Conservation (phyloP, 2,329 filamentous ascomycete species). For the Cladosporium halotolerans region DNA sequence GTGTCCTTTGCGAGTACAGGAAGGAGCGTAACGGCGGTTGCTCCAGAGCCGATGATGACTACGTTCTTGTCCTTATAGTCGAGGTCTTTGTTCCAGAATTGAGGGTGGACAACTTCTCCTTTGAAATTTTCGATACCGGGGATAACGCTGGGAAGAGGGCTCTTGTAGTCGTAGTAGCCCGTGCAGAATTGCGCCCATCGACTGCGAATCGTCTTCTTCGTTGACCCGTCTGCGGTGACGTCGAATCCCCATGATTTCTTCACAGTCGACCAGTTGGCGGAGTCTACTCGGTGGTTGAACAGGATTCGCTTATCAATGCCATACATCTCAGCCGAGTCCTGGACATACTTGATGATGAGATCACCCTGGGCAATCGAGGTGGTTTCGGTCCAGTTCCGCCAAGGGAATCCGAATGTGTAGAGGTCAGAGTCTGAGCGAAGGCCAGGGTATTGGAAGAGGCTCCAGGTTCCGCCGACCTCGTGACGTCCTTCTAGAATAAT, state of each 20-base stretch:
- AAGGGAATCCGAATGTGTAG: constrained; percentile 55
- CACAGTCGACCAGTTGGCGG: constrained; percentile 40
- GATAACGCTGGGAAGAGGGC: constrained; percentile 55
- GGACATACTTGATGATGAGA: constrained; percentile 40
- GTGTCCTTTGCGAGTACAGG: constrained; percentile 63
- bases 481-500: constrained; percentile 62
- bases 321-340: constrained; percentile 37
- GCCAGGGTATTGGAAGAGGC: constrained; percentile 67
- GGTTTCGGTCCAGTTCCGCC: constrained; percentile 59
- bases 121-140: constrained; percentile 62
- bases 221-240: constrained; percentile 32
- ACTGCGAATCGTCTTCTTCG: constrained; percentile 32
- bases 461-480: constrained; percentile 70
- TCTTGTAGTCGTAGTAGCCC: constrained; percentile 70
- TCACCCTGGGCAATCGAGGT: constrained; percentile 41
- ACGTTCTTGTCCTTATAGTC: constrained; percentile 62
- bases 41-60: constrained; percentile 69
- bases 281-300: constrained; percentile 37
- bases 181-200: constrained; percentile 54
- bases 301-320: constrained; percentile 43
- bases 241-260: constrained; percentile 44
- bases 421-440: constrained; percentile 50
- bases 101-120: constrained; percentile 60
- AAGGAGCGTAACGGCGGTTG: constrained; percentile 71
- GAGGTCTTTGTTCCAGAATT: constrained; percentile 68